phyloP scores from a whole-genome alignment of 352 stramenopile genomes.

The Plasmopara muralis region DNA sequence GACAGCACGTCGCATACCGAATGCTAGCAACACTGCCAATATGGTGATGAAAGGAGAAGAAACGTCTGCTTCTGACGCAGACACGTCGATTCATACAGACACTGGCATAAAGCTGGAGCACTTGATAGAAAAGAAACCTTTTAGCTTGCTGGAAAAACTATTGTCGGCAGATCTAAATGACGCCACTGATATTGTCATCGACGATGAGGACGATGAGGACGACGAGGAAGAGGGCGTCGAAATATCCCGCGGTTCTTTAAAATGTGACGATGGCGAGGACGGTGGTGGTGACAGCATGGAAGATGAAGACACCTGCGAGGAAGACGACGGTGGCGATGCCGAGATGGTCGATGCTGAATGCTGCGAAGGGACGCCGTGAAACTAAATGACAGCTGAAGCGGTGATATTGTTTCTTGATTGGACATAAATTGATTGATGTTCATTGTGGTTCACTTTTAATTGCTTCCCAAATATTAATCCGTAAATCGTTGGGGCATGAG shows the following conservation, averaged over 20 bases:
- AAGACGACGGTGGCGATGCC: constrained; percentile 22
- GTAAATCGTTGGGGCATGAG: constrained; percentile 41
- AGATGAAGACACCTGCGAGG: constrained; percentile 30
- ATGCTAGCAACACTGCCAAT: constrained; percentile 1
- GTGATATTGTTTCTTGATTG: constrained; percentile 18
- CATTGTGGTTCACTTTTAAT: not conserved
- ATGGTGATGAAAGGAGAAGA: constrained; percentile 5
- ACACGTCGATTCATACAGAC: not conserved
- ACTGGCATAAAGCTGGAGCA: constrained; percentile 17
- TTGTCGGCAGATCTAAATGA: constrained; percentile 43
- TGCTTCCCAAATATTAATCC: constrained; percentile 5
- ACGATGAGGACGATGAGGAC: constrained; percentile 47
- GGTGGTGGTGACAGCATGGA: constrained; percentile 19
- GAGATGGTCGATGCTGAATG: constrained; percentile 14
- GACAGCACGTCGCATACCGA: constrained; percentile 20
- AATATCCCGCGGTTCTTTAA: not conserved
- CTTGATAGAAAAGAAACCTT: constrained; percentile 24
- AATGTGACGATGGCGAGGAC: constrained; percentile 4
- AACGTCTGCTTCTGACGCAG: not conserved
- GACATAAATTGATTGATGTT: constrained; percentile 14
- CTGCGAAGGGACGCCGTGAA: not conserved
- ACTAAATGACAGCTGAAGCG: constrained; percentile 11
- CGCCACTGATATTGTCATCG: constrained; percentile 46
- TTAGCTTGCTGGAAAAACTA: constrained; percentile 41
- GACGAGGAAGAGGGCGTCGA: constrained; percentile 24